These are phyloP conservation scores for Heterobasidion annosum DNA, from an alignment of 1,284 basidiomycete genomes.

Conservation along the genomic window DNA sequence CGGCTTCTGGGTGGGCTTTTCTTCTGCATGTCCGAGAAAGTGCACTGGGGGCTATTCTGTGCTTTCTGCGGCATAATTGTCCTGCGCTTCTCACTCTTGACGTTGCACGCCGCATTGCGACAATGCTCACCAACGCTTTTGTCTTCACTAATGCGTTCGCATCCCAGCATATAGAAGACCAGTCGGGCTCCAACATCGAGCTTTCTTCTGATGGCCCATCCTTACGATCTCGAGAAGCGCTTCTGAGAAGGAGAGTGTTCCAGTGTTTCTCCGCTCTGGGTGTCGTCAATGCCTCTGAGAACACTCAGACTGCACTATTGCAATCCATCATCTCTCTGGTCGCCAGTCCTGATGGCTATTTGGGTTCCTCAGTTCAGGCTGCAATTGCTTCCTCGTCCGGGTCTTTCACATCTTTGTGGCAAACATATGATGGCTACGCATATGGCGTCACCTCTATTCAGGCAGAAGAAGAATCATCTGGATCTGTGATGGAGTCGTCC, in stretches of 20 bases:
- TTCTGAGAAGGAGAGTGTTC: slow-evolving; percentile 79
- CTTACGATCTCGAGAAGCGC: slow-evolving; percentile 74
- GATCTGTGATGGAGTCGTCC: slow-evolving; percentile 19
- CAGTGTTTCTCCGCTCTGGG: slow-evolving; percentile 87
- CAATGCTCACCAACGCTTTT: slow-evolving; percentile 85
- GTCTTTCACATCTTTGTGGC: slow-evolving; percentile 82
- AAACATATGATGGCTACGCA: slow-evolving; percentile 81
- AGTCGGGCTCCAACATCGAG: slow-evolving; percentile 27
- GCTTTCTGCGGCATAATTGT: slow-evolving; percentile 80
- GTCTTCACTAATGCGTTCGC: slow-evolving; percentile 75
- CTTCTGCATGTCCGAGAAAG: slow-evolving; percentile 87
- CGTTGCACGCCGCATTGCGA: slow-evolving; percentile 81
- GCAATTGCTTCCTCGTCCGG: slow-evolving; percentile 87
- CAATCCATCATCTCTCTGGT: slow-evolving; percentile 81
- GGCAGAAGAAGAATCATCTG: slow-evolving; percentile 31
- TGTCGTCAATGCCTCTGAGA: slow-evolving; percentile 71
- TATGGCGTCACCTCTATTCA: slow-evolving; percentile 83
- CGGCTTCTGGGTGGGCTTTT: slow-evolving; percentile 83
- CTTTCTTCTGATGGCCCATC: slow-evolving; percentile 40
- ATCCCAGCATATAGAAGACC: slow-evolving; percentile 41
- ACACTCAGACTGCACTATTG: slow-evolving; percentile 74
- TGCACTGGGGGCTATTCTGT: slow-evolving; percentile 82
- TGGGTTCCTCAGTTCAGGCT: slow-evolving; percentile 83
- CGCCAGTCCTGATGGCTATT: slow-evolving; percentile 74
- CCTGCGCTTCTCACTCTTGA: slow-evolving; percentile 80